Conservation (phyloP, 768 basidiomycete genomes). For the Tulasnella sp. region DNA sequence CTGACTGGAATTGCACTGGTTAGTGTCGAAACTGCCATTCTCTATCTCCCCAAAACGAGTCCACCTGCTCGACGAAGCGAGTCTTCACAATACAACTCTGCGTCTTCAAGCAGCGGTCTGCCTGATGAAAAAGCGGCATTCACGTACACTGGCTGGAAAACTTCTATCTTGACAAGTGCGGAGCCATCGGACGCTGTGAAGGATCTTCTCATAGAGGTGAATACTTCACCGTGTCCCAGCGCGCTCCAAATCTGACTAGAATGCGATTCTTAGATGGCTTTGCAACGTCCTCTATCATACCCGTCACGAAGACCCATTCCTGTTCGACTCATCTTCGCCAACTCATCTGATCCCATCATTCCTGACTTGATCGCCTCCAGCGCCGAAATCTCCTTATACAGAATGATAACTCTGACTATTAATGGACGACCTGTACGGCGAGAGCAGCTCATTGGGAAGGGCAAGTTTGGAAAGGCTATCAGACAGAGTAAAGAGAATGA, state of each 20-base stretch:
- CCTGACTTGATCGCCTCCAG: background rate
- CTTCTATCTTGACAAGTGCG: background rate
- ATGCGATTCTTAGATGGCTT: background rate
- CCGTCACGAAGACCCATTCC: conserved; percentile 4
- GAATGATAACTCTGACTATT: background rate
- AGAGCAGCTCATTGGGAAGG: background rate
- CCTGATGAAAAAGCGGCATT: too few species aligned
- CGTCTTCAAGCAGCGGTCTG: too few species aligned
- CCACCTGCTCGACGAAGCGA: background rate
- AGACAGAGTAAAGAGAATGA: too few species aligned
- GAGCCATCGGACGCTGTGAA: conserved; percentile 5
- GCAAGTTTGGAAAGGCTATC: background rate
- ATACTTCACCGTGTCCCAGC: background rate
- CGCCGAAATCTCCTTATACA: background rate
- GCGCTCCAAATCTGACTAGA: background rate
- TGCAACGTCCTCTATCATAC: background rate
- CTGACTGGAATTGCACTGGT: too few species aligned
- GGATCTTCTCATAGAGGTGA: too few species aligned
- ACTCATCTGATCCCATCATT: conserved; percentile 1
- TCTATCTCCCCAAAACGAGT: conserved; percentile 4
- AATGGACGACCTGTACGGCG: background rate
- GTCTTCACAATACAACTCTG: background rate
- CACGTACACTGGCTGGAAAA: background rate
- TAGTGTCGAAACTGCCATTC: conserved; percentile 6
- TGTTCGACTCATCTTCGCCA: background rate